Conservation (phyloP, 768 basidiomycete species). For the Mycena amicta region DNA sequence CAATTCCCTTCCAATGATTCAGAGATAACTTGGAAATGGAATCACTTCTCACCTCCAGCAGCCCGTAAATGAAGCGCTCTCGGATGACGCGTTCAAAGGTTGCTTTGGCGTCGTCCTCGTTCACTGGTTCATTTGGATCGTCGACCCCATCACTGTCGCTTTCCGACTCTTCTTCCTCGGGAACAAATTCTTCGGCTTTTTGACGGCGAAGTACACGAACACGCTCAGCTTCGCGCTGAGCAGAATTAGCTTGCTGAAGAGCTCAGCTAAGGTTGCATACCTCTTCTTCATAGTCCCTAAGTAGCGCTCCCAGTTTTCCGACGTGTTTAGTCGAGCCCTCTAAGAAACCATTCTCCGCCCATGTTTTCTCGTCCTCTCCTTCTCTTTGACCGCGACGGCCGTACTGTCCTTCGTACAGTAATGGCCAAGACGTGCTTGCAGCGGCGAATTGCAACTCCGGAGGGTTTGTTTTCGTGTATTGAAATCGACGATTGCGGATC, state of each 20-base stretch:
- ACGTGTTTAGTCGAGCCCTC: conserved; percentile 57
- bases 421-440: conserved; percentile 65
- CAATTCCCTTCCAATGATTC: conserved; percentile 49
- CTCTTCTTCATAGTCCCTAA: conserved; percentile 79
- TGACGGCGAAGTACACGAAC: conserved; percentile 49
- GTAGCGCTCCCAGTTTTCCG: conserved; percentile 66
- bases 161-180: conserved; percentile 80
- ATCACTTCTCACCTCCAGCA: conserved; percentile 58
- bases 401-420: conserved; percentile 62
- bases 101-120: conserved; percentile 49
- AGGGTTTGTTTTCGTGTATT: conserved; percentile 59
- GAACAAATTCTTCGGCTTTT: conserved; percentile 49
- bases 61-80: conserved; percentile 76
- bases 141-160: conserved; percentile 56
- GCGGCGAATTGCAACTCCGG: conserved; percentile 53
- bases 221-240: conserved; percentile 64
- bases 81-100: conserved; percentile 63
- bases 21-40: neutral
- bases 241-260: neutral
- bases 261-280: neutral
- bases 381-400: conserved; percentile 50
- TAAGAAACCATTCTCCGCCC: conserved; percentile 67
- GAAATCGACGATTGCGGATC: conserved; percentile 75
- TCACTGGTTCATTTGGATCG: conserved; percentile 38
- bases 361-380: conserved; percentile 66